These are phyloP conservation scores for Cladosporium velox DNA, from an alignment of 2,329 filamentous ascomycete genomes.

Conservation along the genomic window DNA sequence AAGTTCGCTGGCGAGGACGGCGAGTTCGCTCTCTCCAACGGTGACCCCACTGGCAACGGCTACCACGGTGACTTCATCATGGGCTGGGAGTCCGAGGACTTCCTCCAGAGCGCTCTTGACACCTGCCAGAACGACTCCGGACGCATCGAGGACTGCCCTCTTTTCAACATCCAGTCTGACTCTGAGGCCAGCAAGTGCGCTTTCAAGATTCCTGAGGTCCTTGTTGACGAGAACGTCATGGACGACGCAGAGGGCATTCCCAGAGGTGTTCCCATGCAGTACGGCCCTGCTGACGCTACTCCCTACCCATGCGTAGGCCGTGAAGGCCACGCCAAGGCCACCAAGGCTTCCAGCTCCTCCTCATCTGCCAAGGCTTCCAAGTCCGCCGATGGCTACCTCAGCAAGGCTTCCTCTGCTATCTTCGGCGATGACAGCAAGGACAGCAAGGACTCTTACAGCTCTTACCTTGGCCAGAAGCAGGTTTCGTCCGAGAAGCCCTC, in stretches of 20 bases:
- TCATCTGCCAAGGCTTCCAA: constrained; percentile 11
- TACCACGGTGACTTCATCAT: constrained; percentile 80
- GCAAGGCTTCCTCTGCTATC: constrained; percentile 18
- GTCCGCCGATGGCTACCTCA: constrained; percentile 8
- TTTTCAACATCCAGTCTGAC: constrained; percentile 70
- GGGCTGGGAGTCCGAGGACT: constrained; percentile 67
- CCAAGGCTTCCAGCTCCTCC: constrained; percentile 19
- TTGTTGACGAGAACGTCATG: constrained; percentile 62
- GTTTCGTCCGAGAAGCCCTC: neutral
- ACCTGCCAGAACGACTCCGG: constrained; percentile 74
- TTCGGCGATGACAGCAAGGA: constrained; percentile 14
- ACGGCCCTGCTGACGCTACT: constrained; percentile 47
- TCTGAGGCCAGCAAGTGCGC: constrained; percentile 60
- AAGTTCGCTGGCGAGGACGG: constrained; percentile 64
- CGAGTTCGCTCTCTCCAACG: constrained; percentile 74
- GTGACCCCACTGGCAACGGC: constrained; percentile 72
- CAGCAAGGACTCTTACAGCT: constrained; percentile 9
- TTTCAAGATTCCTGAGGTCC: constrained; percentile 57
- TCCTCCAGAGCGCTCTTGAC: constrained; percentile 72
- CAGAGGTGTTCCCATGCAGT: constrained; percentile 59
- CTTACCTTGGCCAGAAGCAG: constrained; percentile 1
- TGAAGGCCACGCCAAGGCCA: neutral
- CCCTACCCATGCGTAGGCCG: constrained; percentile 35
- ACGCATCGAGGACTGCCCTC: constrained; percentile 68
- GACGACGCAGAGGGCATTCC: constrained; percentile 64